phyloP scores from a whole-genome alignment of 2,329 filamentous ascomycete species.

The Cryphonectria japonica region DNA sequence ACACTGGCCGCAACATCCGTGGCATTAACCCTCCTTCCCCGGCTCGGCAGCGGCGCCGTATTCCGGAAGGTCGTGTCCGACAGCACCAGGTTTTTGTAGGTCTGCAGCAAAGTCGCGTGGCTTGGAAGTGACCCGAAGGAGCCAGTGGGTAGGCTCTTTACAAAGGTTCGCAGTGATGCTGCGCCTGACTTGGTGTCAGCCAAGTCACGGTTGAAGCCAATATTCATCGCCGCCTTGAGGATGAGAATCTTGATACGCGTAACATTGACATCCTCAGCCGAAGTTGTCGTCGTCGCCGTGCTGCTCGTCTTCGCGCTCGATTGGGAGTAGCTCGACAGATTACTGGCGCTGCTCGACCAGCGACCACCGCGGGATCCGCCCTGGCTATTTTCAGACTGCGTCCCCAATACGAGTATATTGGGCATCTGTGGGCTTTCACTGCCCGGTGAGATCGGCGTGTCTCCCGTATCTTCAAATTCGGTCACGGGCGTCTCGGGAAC shows the following conservation, averaged over 20 bases:
- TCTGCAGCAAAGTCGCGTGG: conserved; percentile 73
- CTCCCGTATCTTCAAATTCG: conserved; percentile 93
- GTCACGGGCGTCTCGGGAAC: conserved; percentile 91
- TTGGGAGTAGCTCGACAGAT: conserved; percentile 79
- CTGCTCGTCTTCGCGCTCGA: conserved; percentile 67
- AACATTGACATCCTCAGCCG: conserved; percentile 75
- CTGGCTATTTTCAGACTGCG: conserved; percentile 57
- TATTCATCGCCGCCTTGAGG: conserved; percentile 82
- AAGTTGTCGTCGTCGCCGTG: conserved; percentile 71
- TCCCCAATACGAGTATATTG: conserved; percentile 86
- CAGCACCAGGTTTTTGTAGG: conserved; percentile 79
- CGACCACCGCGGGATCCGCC: conserved; percentile 57
- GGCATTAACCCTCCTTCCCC: conserved; percentile 65
- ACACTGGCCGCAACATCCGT: conserved; percentile 82
- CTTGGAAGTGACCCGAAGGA: conserved; percentile 76
- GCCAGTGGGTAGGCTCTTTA: conserved; percentile 73
- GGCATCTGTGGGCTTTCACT: conserved; percentile 75
- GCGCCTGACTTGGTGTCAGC: conserved; percentile 44
- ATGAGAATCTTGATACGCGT: conserved; percentile 78
- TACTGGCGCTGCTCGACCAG: conserved; percentile 83
- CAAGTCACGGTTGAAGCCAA: conserved; percentile 72
- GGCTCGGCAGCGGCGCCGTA: conserved; percentile 56
- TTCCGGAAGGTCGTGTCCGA: conserved; percentile 70
- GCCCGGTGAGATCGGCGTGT: conserved; percentile 81
- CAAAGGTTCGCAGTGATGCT: conserved; percentile 70